Base-by-base conservation (phyloP, 2,329 filamentous ascomycete species). In the Paraconiothyrium sp. region DNA sequence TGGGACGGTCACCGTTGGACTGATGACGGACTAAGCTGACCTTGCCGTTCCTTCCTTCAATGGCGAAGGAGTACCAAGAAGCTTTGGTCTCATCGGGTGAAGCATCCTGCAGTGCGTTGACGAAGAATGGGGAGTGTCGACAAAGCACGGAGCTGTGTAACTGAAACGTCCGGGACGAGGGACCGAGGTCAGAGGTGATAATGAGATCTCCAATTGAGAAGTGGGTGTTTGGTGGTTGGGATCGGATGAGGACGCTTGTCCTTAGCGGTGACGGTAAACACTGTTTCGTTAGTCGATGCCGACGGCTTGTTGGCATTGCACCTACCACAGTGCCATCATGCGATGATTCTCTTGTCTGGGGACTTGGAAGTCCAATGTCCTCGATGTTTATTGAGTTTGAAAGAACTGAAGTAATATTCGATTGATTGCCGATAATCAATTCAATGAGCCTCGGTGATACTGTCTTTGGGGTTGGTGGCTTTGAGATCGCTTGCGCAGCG, bases 191-290 rank as follows among this genome's bases (percentile, higher is more conserved):
- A 0, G 50, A 39, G 9, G 24, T n/a, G 30, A 70, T 65, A 39
- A 66, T n/a, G 1, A 69, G 64, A 30, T 70, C 62, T 1, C 69
- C 69, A n/a, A n/a, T n/a, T n/a, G n/a, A n/a, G n/a, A n/a, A n/a
- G n/a, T n/a, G n/a, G n/a, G n/a, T n/a, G 37, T 63, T 61, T 11
- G 51, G 16, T 5, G 51, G 51, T 24, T 61, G 47, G 16, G 37
- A 43, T n/a, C 9, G 50, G 6, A 44, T 20, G 11, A 60, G n/a
- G 13, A 16, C 7, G 16, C 39, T n/a, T 16, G 16, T 39, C 32
- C 43, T 54, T 24, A 50, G 16, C 46, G 50, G 44, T 50, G 43
- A 55, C 32, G 32, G 48, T 11, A 51, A n/a, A 7, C n/a, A 43
- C 37, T 48, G 20, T n/a, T 30, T 14, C 43, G 14, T 48, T 7